phyloP scores from a whole-genome alignment of 2,329 filamentous ascomycete genomes.

The Basipetospora chlamydospora region DNA sequence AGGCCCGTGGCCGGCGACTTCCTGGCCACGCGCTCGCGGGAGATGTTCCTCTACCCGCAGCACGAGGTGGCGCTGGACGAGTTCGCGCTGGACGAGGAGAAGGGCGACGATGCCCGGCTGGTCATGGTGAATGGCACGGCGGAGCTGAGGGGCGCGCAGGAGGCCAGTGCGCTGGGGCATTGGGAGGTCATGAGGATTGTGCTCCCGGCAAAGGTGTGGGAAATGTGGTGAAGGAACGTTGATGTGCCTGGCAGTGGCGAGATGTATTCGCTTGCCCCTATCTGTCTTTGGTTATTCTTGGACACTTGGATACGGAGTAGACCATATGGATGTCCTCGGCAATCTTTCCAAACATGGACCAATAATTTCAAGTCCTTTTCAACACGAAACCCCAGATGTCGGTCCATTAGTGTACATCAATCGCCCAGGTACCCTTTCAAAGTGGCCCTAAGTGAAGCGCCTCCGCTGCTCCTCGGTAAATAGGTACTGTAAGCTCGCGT shows the following conservation, averaged over 20 bases:
- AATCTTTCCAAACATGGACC: too few relatives aligned
- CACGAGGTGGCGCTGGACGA: slow-evolving; percentile 48
- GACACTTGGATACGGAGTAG: background rate
- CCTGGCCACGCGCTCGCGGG: slow-evolving; percentile 55
- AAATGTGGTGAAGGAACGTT: slow-evolving; percentile 52
- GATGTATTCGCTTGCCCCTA: background rate
- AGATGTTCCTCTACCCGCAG: slow-evolving; percentile 55
- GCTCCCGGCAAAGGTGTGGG: slow-evolving; percentile 66
- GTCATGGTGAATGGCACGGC: slow-evolving; percentile 49
- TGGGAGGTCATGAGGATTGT: slow-evolving; percentile 87
- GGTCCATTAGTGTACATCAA: too few relatives aligned
- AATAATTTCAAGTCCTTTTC: too few relatives aligned
- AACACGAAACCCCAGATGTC: too few relatives aligned
- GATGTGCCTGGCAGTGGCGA: background rate
- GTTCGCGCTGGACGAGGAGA: slow-evolving; percentile 28
- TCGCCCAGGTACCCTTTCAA: too few relatives aligned
- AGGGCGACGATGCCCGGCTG: too few relatives aligned
- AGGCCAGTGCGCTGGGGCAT: slow-evolving; percentile 65
- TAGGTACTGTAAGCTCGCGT: too few relatives aligned
- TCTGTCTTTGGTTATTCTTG: background rate
- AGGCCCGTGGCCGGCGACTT: slow-evolving; percentile 49
- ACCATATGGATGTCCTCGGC: too few relatives aligned
- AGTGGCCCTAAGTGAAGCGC: too few relatives aligned
- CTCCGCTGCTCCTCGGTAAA: too few relatives aligned
- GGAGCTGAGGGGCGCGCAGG: slow-evolving; percentile 56